Percentiles rank a stretch among this genome's conserved stretches.
Conservation (phyloP, 192 early-diverging fungal genomes). For the Podila horticola region DNA sequence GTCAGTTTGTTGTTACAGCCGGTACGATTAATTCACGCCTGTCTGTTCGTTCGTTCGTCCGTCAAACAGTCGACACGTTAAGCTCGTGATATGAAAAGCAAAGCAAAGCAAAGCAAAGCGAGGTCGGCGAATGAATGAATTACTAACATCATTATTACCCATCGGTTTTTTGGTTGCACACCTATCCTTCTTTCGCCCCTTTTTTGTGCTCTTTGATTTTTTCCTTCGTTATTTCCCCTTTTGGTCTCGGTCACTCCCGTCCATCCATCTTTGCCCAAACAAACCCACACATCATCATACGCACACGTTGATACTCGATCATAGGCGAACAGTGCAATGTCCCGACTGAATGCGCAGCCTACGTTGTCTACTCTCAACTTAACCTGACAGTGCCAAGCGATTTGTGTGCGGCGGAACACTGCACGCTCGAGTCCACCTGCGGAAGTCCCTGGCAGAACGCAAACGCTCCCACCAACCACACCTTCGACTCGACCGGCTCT, state of each 20-base stretch:
- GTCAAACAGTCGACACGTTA: too few species aligned
- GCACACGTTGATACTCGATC: not conserved
- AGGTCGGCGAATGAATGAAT: too few species aligned
- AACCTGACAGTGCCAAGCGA: constrained; percentile 34
- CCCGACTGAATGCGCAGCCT: constrained; percentile 64
- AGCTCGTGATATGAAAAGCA: too few species aligned
- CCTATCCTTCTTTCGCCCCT: not conserved
- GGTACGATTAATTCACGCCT: constrained; percentile 37
- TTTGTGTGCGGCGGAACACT: constrained; percentile 62
- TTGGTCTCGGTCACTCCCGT: not conserved
- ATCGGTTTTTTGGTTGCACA: not conserved
- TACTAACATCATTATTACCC: not conserved
- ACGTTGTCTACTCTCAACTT: constrained; percentile 44
- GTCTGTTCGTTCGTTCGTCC: not conserved
- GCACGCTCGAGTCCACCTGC: constrained; percentile 70
- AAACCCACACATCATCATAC: too few species aligned
- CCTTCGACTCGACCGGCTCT: constrained; percentile 27
- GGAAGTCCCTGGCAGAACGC: constrained; percentile 67
- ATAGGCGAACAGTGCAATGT: constrained; percentile 60
- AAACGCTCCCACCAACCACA: constrained; percentile 54
- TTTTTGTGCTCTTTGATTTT: not conserved
- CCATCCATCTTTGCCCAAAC: not conserved
- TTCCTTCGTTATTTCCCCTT: constrained; percentile 3
- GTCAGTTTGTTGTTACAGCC: constrained; percentile 68
- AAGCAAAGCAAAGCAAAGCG: too few species aligned